These are phyloP conservation scores for Dillenia suffruticosa DNA, from an alignment of 164 flowering plant species.

Conservation along the genomic window DNA sequence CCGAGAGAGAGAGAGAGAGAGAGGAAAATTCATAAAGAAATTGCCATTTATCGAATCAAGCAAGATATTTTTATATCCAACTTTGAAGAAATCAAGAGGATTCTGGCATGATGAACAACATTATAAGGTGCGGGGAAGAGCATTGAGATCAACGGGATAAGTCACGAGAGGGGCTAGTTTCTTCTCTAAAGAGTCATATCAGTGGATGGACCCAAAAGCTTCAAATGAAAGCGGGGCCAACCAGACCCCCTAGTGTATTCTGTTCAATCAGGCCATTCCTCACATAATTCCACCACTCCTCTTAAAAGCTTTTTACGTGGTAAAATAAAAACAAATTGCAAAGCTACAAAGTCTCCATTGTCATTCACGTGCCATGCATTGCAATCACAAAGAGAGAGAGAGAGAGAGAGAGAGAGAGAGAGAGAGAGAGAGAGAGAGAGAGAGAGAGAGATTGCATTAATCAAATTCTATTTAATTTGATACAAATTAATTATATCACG, in stretches of 20 bases:
- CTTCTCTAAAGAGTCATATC: background rate
- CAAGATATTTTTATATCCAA: too few relatives aligned
- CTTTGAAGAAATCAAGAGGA: too few relatives aligned
- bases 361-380: conserved; percentile 35
- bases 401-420: background rate
- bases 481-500: conserved; percentile 28
- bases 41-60: too few relatives aligned
- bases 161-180: background rate
- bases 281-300: conserved; percentile 6
- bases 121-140: too few relatives aligned
- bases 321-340: conserved; percentile 30
- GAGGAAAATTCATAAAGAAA: too few relatives aligned
- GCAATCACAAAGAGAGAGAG: conserved; percentile 6
- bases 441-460: conserved; percentile 11
- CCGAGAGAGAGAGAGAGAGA: too few relatives aligned
- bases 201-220: background rate
- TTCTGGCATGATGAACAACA: too few relatives aligned
- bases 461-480: conserved; percentile 1
- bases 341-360: conserved; percentile 31
- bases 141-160: background rate
- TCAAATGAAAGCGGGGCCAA: background rate
- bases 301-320: background rate
- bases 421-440: background rate
- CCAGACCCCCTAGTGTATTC: background rate
- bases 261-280: background rate